These are phyloP conservation scores for Penicillium coffeae DNA, from an alignment of 495 filamentous ascomycete genomes.

Conservation along the genomic window DNA sequence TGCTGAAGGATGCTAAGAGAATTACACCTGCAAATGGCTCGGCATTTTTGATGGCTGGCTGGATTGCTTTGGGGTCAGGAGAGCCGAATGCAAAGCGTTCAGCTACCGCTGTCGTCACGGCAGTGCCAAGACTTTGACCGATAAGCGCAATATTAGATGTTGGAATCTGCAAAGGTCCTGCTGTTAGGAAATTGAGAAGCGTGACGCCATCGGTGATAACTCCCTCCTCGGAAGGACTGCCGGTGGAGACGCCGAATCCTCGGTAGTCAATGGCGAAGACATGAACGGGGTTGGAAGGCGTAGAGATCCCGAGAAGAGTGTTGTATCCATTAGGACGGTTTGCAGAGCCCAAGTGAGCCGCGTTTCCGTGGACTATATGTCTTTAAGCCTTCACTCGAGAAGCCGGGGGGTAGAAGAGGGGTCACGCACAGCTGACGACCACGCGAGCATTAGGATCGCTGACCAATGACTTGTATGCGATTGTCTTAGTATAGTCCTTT, in stretches of 20 bases:
- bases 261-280: constrained; percentile 81
- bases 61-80: constrained; percentile 25
- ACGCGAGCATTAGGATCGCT: constrained; percentile 53
- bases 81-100: constrained; percentile 60
- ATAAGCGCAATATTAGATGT: constrained; percentile 70
- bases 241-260: constrained; percentile 79
- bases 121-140: constrained; percentile 90
- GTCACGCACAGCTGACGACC: constrained; percentile 53
- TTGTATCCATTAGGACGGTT: constrained; percentile 42
- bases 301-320: constrained; percentile 38
- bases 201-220: constrained; percentile 76
- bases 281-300: constrained; percentile 54
- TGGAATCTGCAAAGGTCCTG: constrained; percentile 47
- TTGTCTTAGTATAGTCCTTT: constrained; percentile 39
- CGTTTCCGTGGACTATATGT: constrained; percentile 46
- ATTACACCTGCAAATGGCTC: constrained; percentile 68
- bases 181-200: constrained; percentile 56
- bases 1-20: constrained; percentile 74
- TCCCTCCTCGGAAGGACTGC: constrained; percentile 74
- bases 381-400: background rate
- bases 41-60: constrained; percentile 35
- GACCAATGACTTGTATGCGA: constrained; percentile 50
- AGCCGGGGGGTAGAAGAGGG: background rate
- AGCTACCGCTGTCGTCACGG: constrained; percentile 66
- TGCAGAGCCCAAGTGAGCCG: constrained; percentile 43